Percentiles rank a stretch among this genome's conserved stretches.
phyloP scores from a whole-genome alignment of 192 early-diverging fungal genomes.

The Coemansia sp. region DNA sequence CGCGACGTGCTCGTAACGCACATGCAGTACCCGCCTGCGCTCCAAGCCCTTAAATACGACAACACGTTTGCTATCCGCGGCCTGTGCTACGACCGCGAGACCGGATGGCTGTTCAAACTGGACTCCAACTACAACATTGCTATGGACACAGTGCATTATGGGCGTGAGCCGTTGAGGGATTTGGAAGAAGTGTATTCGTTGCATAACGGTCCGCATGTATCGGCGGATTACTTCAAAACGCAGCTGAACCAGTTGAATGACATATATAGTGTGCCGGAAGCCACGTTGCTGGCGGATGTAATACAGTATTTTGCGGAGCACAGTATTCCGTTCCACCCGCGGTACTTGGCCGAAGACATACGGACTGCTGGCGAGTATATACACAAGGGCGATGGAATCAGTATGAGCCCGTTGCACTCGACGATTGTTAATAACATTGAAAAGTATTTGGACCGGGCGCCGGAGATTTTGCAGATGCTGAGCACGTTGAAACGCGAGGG shows the following conservation, averaged over 20 bases:
- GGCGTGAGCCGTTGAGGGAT: slow-evolving; percentile 56
- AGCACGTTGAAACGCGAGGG: slow-evolving; percentile 47
- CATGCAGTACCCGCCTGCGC: slow-evolving; percentile 53
- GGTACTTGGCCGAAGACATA: slow-evolving; percentile 62
- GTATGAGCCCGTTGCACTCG: slow-evolving; percentile 51
- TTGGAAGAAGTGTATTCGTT: slow-evolving; percentile 55
- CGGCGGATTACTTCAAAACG: slow-evolving; percentile 55
- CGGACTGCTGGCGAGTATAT: slow-evolving; percentile 54
- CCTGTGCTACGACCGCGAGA: slow-evolving; percentile 58
- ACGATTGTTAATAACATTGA: slow-evolving; percentile 51
- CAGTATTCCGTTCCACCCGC: slow-evolving; percentile 58
- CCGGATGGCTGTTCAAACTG: slow-evolving; percentile 64
- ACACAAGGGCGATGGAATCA: slow-evolving; percentile 52
- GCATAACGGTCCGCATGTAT: slow-evolving; percentile 59
- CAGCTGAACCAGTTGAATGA: slow-evolving; percentile 64
- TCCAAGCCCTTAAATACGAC: slow-evolving; percentile 54
- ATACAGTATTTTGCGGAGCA: slow-evolving; percentile 61
- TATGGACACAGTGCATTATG: slow-evolving; percentile 55
- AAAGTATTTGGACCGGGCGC: slow-evolving; percentile 50
- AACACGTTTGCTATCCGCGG: slow-evolving; percentile 60
- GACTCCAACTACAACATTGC: slow-evolving; percentile 63
- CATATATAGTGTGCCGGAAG: slow-evolving; percentile 58
- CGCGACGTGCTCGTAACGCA: slow-evolving; percentile 56
- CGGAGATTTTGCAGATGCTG: slow-evolving; percentile 54
- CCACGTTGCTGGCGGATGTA: slow-evolving; percentile 58